Evolutionary conservation across 768 basidiomycete species (phyloP).

Genomic region (Zangia roseola): DNA sequence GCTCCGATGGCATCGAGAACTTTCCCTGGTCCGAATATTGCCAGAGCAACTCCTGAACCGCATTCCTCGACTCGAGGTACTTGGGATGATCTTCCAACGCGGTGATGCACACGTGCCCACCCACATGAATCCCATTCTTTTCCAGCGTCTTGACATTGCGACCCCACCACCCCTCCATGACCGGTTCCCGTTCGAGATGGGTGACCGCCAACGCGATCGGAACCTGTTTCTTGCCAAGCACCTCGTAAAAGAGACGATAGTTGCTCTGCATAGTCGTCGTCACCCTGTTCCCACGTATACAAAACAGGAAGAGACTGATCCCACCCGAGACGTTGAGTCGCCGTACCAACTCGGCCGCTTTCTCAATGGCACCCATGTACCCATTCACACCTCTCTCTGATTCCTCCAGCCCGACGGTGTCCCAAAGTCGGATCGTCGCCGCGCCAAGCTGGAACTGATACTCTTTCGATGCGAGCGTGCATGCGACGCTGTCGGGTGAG

Average conservation of each 20-base stretch:
- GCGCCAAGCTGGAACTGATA: constrained; percentile 27
- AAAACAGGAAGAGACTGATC: constrained; percentile 32
- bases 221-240: constrained; percentile 38
- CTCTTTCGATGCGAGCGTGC: constrained; percentile 29
- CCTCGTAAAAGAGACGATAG: constrained; percentile 37
- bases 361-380: constrained; percentile 28
- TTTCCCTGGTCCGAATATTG: constrained; percentile 23
- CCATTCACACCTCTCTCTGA: constrained; percentile 12
- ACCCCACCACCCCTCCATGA: constrained; percentile 34
- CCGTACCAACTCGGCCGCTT: constrained; percentile 31
- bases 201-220: constrained; percentile 41
- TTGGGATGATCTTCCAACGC: constrained; percentile 20
- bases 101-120: constrained; percentile 31
- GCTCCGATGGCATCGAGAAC: constrained; percentile 23
- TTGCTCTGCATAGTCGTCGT: constrained; percentile 30
- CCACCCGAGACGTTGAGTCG: constrained; percentile 27
- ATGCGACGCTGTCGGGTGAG: constrained; percentile 31
- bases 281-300: constrained; percentile 30
- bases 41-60: constrained; percentile 21
- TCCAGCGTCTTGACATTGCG: constrained; percentile 24
- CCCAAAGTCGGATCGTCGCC: constrained; percentile 26
- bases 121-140: constrained; percentile 16
- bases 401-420: constrained; percentile 34
- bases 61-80: constrained; percentile 18
- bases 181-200: constrained; percentile 34